A percentile compares a stretch with the other conserved stretches of the same genome.
These are phyloP conservation scores for Taxillus chinensis DNA, from an alignment of 164 flowering plant genomes.

Conservation along the genomic window DNA sequence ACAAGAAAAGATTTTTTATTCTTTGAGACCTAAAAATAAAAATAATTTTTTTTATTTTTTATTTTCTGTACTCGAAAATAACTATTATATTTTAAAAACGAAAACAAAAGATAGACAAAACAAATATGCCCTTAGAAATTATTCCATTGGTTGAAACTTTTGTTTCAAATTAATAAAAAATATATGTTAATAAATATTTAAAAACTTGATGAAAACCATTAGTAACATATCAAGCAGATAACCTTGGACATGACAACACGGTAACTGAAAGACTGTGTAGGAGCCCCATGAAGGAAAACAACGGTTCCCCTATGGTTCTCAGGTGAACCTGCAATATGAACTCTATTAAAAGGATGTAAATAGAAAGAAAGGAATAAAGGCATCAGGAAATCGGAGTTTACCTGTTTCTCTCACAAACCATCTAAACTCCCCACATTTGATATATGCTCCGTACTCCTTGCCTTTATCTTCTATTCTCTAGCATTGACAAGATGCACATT, in stretches of 20 bases:
- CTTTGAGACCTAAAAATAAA: too few relatives aligned
- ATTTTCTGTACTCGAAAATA: too few relatives aligned
- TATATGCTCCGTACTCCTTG: constrained; percentile 62
- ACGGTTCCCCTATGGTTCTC: constrained; percentile 64
- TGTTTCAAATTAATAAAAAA: too few relatives aligned
- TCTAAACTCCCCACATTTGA: constrained; percentile 55
- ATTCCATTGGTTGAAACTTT: too few relatives aligned
- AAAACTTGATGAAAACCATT: background rate
- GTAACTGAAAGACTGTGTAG: constrained; percentile 89
- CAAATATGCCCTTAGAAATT: too few relatives aligned
- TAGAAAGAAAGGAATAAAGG: background rate
- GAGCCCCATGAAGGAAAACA: constrained; percentile 93
- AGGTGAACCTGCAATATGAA: constrained; percentile 45
- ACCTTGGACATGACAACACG: constrained; percentile 95
- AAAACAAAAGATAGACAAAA: too few relatives aligned
- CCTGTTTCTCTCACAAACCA: constrained; percentile 99
- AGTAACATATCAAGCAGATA: background rate
- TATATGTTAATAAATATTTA: too few relatives aligned
- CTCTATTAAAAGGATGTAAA: background rate
- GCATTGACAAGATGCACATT: constrained; percentile 6
- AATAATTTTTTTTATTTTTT: too few relatives aligned
- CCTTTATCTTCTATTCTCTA: constrained; percentile 96
- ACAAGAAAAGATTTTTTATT: too few relatives aligned
- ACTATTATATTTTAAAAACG: too few relatives aligned
- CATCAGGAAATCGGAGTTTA: constrained; percentile 9